These are phyloP conservation scores for Lineolata rhizophorae DNA, from an alignment of 495 filamentous ascomycete species.

Conservation along the genomic window DNA sequence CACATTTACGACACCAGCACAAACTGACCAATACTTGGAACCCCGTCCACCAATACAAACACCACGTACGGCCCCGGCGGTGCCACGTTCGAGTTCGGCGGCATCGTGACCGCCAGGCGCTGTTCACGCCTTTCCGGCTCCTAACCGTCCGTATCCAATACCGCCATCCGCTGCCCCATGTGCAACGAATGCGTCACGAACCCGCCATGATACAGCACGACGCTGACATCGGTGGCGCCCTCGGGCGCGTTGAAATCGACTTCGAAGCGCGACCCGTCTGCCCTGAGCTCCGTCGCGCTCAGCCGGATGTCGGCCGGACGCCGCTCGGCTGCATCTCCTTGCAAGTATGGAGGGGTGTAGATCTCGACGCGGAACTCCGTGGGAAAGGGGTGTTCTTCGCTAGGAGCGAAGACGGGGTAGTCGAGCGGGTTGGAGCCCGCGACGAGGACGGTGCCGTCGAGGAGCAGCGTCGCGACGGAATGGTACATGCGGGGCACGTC, in stretches of 20 bases:
- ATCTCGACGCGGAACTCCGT: slow-evolving; percentile 39
- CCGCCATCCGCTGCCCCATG: slow-evolving; percentile 39
- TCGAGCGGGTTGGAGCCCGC: slow-evolving; percentile 36
- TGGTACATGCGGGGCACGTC: slow-evolving; percentile 36
- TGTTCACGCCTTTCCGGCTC: slow-evolving; percentile 20
- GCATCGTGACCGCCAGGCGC: slow-evolving; percentile 26
- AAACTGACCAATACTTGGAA: slow-evolving; percentile 33
- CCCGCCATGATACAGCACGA: slow-evolving; percentile 35
- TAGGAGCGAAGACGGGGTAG: slow-evolving; percentile 25
- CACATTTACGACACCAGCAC: slow-evolving; percentile 23
- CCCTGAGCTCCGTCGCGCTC: slow-evolving; percentile 18
- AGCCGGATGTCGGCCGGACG: slow-evolving; percentile 27
- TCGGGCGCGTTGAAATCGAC: slow-evolving; percentile 25
- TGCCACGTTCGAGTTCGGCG: slow-evolving; percentile 30
- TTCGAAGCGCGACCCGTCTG: slow-evolving; percentile 24
- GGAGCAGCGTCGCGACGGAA: slow-evolving; percentile 30
- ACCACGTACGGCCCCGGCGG: slow-evolving; percentile 39
- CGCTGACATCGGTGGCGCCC: slow-evolving; percentile 20
- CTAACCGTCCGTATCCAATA: slow-evolving; percentile 31
- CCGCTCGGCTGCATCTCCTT: slow-evolving; percentile 23
- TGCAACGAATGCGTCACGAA: slow-evolving; percentile 40
- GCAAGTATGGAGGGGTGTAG: slow-evolving; percentile 38
- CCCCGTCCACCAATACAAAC: slow-evolving; percentile 37
- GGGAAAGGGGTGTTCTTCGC: slow-evolving; percentile 22
- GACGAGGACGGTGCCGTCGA: slow-evolving; percentile 37